Percentiles rank a stretch among this genome's conserved stretches.
phyloP scores from a whole-genome alignment of 371 early-diverging fungal genomes.

The Lichtheimia ramosa region DNA sequence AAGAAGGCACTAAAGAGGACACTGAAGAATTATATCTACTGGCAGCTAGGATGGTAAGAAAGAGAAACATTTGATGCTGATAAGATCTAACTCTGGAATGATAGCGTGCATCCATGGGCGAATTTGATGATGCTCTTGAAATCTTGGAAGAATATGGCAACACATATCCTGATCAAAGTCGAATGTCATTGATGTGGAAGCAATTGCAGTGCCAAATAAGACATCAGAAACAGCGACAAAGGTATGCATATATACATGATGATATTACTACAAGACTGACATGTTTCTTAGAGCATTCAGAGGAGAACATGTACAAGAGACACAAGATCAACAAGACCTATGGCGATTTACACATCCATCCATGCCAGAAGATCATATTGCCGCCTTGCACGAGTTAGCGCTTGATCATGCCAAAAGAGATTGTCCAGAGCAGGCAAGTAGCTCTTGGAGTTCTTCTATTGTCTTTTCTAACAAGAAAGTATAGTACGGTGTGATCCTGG shows the following conservation, averaged over 20 bases:
- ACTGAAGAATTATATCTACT: constrained; percentile 27
- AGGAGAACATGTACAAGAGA: background rate
- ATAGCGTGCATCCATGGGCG: constrained; percentile 26
- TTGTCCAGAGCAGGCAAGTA: background rate
- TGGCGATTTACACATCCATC: background rate
- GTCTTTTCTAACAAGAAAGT: background rate
- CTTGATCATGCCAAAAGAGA: background rate
- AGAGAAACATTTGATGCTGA: background rate
- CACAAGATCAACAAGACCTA: background rate
- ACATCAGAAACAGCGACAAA: background rate
- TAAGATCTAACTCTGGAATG: no score
- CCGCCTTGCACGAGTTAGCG: background rate
- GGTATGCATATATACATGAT: background rate
- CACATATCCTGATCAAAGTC: constrained; percentile 24
- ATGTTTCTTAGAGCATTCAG: no score
- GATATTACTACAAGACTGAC: no score
- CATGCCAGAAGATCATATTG: background rate
- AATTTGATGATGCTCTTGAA: constrained; percentile 24
- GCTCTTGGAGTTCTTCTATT: background rate
- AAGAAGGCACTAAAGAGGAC: constrained; percentile 20
- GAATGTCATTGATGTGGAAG: constrained; percentile 29
- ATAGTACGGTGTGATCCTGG: background rate
- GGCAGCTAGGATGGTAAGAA: constrained; percentile 29
- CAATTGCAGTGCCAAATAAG: constrained; percentile 7
- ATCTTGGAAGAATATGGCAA: constrained; percentile 16